phyloP scores from a whole-genome alignment of 2,329 filamentous ascomycete species.

The Pseudopyricularia cyperi region DNA sequence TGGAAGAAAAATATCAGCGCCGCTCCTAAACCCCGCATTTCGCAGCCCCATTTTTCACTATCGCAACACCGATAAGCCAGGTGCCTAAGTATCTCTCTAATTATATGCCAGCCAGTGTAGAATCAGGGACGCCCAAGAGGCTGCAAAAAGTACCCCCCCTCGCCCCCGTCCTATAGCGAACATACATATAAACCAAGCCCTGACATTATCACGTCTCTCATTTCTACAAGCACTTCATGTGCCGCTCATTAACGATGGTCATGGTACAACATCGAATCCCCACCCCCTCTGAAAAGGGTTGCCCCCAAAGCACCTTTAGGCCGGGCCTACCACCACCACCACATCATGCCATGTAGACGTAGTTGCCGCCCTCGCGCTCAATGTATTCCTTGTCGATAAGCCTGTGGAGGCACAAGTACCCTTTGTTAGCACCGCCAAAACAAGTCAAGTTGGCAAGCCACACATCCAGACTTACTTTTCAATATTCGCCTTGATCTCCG shows the following conservation, averaged over 20 bases:
- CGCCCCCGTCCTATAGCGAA: neutral
- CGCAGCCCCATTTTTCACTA: conserved; percentile 5
- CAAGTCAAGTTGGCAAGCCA: neutral
- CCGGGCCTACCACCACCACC: too few species aligned
- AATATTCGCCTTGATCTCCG: conserved; percentile 93
- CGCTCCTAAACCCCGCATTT: neutral
- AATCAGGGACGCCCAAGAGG: too few species aligned
- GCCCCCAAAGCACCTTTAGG: neutral
- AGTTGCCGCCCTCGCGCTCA: conserved; percentile 60
- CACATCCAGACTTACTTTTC: conserved; percentile 67
- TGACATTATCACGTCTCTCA: too few species aligned
- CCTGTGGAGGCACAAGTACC: conserved; percentile 26
- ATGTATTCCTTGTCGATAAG: conserved; percentile 91
- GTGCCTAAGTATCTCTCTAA: too few species aligned
- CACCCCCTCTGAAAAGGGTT: neutral
- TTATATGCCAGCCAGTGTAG: too few species aligned
- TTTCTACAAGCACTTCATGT: neutral
- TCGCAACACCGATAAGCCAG: too few species aligned
- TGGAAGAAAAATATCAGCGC: conserved; percentile 2
- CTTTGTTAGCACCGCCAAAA: neutral
- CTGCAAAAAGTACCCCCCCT: too few species aligned
- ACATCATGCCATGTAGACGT: conserved; percentile 54
- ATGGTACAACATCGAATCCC: neutral
- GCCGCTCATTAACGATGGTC: neutral
- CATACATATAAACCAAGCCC: neutral